phyloP scores from a whole-genome alignment of 352 stramenopile genomes.

The Phytophthora idaei region DNA sequence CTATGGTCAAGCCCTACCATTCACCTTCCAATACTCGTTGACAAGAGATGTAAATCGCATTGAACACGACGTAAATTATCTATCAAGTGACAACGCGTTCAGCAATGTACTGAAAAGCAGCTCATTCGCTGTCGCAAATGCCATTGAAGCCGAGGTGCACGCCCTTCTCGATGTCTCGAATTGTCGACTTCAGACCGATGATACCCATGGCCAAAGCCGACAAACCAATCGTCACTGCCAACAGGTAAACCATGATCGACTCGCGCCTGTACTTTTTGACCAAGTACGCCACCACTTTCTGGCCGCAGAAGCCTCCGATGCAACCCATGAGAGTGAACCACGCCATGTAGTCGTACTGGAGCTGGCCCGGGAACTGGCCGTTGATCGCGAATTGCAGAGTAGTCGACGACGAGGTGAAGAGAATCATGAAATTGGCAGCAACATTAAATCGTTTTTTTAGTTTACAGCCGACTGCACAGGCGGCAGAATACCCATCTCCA shows the following conservation, averaged over 20 bases:
- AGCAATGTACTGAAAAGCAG: no score
- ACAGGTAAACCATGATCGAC: constrained; percentile 85
- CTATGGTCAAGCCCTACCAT: no score
- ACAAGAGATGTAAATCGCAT: no score
- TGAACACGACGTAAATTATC: no score
- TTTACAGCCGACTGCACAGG: constrained; percentile 86
- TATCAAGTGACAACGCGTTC: no score
- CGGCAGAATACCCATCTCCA: constrained; percentile 95
- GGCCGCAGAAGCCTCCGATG: constrained; percentile 72
- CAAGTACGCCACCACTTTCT: constrained; percentile 87
- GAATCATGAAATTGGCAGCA: constrained; percentile 93
- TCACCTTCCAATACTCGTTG: no score
- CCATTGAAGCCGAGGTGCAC: constrained; percentile 69
- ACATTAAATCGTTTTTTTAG: no score
- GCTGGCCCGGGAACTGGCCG: constrained; percentile 73
- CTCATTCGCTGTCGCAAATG: constrained; percentile 66
- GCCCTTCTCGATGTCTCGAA: constrained; percentile 63
- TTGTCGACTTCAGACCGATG: constrained; percentile 61
- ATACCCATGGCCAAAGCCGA: constrained; percentile 75
- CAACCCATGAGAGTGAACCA: constrained; percentile 93
- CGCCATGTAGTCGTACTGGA: constrained; percentile 92
- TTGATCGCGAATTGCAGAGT: constrained; percentile 90
- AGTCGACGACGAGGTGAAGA: constrained; percentile 93
- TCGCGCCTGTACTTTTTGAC: constrained; percentile 91
- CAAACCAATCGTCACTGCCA: constrained; percentile 72